Evolutionary conservation across 495 filamentous ascomycete species (phyloP).

Genomic region (Venustampulla echinocandica): DNA sequence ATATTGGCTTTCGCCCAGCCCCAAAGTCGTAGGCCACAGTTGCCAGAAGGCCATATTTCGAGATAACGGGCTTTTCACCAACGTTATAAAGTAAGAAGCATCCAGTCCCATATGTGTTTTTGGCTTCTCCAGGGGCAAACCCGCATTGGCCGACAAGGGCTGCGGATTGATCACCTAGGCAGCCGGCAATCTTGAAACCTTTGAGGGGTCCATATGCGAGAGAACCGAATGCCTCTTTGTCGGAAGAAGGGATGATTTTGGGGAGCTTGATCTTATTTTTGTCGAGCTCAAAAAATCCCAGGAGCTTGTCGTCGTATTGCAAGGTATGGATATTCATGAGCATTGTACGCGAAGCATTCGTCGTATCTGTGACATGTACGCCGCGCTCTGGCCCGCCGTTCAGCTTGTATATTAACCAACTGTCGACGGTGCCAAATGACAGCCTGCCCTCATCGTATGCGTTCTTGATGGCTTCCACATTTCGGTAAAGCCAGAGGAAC

Average conservation of each 20-base stretch:
- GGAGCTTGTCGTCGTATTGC: conserved; percentile 72
- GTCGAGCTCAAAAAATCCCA: conserved; percentile 80
- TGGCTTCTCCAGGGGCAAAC: conserved; percentile 77
- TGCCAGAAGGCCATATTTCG: conserved; percentile 76
- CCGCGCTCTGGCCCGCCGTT: conserved; percentile 68
- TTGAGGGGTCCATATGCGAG: conserved; percentile 59
- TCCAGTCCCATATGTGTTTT: conserved; percentile 95
- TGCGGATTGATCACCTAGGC: conserved; percentile 86
- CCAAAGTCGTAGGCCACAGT: conserved; percentile 87
- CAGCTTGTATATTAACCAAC: conserved; percentile 84
- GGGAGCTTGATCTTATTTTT: conserved; percentile 67
- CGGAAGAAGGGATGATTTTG: conserved; percentile 79
- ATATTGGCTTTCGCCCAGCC: conserved; percentile 56
- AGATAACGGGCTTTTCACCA: conserved; percentile 82
- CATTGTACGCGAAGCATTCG: conserved; percentile 92
- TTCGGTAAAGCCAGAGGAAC: conserved; percentile 73
- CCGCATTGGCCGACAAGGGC: conserved; percentile 89
- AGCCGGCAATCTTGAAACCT: conserved; percentile 75
- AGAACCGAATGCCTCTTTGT: conserved; percentile 63
- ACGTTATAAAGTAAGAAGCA: conserved; percentile 96
- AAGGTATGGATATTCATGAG: conserved; percentile 88
- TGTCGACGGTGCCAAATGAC: conserved; percentile 89
- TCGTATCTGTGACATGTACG: conserved; percentile 77
- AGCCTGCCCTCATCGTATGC: conserved; percentile 75
- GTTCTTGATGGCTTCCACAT: conserved; percentile 60